Conservation (phyloP, 768 basidiomycete genomes). For the Kwoniella heveanensis region DNA sequence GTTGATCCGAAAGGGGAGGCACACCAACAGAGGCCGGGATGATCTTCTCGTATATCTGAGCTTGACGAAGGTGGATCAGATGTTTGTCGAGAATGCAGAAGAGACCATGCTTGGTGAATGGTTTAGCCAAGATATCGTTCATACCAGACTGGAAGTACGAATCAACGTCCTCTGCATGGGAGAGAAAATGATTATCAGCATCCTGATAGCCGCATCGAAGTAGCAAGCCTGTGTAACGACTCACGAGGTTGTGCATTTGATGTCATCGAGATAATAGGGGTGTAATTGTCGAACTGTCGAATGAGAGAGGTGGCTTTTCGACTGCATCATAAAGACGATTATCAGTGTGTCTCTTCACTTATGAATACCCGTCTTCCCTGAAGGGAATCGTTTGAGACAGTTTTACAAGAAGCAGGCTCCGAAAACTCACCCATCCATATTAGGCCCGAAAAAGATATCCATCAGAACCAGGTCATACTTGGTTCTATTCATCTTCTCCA, state of each 20-base stretch:
- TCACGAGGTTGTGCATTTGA: constrained; percentile 90
- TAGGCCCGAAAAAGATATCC: constrained; percentile 83
- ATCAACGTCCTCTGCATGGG: constrained; percentile 47
- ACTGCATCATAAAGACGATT: too few relatives aligned
- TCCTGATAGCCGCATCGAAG: too few relatives aligned
- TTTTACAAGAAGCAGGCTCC: too few relatives aligned
- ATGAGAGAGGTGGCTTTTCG: constrained; percentile 79
- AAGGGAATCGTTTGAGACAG: too few relatives aligned
- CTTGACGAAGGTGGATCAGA: constrained; percentile 79
- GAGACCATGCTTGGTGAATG: constrained; percentile 91
- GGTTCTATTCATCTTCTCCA: constrained; percentile 93
- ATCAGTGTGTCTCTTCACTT: too few relatives aligned
- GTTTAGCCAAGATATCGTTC: constrained; percentile 96
- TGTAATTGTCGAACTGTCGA: constrained; percentile 89
- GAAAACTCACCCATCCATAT: constrained; percentile 55
- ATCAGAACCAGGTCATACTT: constrained; percentile 96
- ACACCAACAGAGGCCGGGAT: constrained; percentile 67
- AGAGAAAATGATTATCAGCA: background rate
- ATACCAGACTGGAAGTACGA: constrained; percentile 63
- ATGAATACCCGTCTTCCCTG: too few relatives aligned
- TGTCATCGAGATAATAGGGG: constrained; percentile 98
- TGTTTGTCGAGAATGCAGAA: constrained; percentile 96
- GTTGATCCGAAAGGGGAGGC: constrained; percentile 59
- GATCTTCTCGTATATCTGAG: constrained; percentile 70
- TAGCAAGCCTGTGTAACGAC: too few relatives aligned